Evolutionary conservation across 2,329 filamentous ascomycete genomes (phyloP).

Genomic region (Teratosphaeria epicoccoides): DNA sequence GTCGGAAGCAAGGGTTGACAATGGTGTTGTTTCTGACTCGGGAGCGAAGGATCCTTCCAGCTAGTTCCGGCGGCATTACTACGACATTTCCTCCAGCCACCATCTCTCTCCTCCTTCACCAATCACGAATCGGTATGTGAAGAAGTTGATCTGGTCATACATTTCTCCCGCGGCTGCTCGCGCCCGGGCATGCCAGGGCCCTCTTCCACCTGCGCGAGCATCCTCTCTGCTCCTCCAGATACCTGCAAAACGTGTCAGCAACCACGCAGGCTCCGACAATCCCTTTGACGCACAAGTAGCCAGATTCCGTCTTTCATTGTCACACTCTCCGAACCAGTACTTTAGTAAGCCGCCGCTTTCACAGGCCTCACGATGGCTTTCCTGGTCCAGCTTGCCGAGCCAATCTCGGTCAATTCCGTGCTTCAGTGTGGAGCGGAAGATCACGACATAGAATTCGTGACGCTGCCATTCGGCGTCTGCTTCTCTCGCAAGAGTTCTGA

Average conservation of each 20-base stretch:
- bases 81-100: slow-evolving; percentile 22
- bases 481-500: slow-evolving; percentile 42
- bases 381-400: slow-evolving; percentile 63
- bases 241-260: slow-evolving; percentile 41
- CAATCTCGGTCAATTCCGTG: slow-evolving; percentile 55
- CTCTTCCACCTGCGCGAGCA: slow-evolving; percentile 49
- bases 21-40: too few species aligned
- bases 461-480: slow-evolving; percentile 9
- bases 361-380: slow-evolving; percentile 70
- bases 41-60: too few species aligned
- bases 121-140: slow-evolving; percentile 46
- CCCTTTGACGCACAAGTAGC: slow-evolving; percentile 48
- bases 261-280: background rate
- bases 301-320: slow-evolving; percentile 61
- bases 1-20: too few species aligned
- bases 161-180: slow-evolving; percentile 38
- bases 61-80: too few species aligned
- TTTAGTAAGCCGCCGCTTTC: slow-evolving; percentile 73
- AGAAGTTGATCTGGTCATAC: slow-evolving; percentile 33
- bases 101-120: slow-evolving; percentile 54
- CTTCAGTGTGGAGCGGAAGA: slow-evolving; percentile 66
- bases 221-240: slow-evolving; percentile 51
- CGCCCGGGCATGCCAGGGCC: slow-evolving; percentile 47
- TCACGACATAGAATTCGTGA: slow-evolving; percentile 64
- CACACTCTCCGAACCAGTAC: slow-evolving; percentile 79